Percentiles rank a stretch among this genome's conserved stretches.
Evolutionary conservation across 495 filamentous ascomycete species (phyloP).

Genomic region (Bryoglossum gracile): DNA sequence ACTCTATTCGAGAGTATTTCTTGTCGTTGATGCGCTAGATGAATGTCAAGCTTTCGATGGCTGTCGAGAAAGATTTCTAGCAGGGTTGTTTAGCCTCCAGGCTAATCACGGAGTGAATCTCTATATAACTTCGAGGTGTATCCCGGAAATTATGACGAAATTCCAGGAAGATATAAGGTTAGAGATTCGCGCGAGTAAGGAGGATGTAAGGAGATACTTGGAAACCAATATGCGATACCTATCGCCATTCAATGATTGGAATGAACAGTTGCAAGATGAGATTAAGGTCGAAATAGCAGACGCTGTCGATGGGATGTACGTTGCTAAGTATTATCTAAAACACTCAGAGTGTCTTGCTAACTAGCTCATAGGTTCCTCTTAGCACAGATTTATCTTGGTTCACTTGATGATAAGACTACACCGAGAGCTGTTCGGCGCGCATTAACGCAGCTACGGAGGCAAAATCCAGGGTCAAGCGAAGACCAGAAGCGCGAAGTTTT

Average conservation of each 20-base stretch:
- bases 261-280: background rate
- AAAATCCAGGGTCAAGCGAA: background rate
- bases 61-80: background rate
- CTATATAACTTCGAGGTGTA: background rate
- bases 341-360: background rate
- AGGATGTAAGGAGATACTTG: background rate
- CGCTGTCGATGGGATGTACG: background rate
- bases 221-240: background rate
- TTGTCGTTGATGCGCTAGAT: background rate
- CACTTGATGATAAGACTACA: background rate
- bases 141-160: background rate
- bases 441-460: background rate
- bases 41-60: background rate
- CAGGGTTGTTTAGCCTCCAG: background rate
- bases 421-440: constrained; percentile 5
- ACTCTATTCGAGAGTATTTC: background rate
- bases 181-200: background rate
- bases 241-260: background rate
- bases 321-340: background rate
- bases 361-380: background rate
- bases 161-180: background rate
- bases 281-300: background rate
- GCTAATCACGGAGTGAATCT: background rate
- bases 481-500: constrained; percentile 9
- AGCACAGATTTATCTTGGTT: background rate